phyloP scores from a whole-genome alignment of 2,329 filamentous ascomycete species.

The Alternaria longipes region DNA sequence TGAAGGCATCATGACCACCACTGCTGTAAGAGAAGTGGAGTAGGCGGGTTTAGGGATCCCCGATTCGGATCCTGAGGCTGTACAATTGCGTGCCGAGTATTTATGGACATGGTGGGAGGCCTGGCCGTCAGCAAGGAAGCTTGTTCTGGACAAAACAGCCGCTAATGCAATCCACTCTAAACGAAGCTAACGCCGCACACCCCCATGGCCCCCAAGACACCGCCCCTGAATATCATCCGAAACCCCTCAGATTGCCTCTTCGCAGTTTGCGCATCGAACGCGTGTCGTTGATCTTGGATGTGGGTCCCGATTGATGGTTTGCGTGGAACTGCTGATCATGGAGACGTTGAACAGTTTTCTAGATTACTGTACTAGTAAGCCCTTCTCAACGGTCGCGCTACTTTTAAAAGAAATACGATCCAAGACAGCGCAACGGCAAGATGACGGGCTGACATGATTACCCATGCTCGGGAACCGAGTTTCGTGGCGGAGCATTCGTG shows the following conservation, averaged over 20 bases:
- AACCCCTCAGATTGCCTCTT: background rate
- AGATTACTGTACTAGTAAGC: background rate
- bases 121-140: slow-evolving; percentile 3
- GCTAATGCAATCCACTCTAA: slow-evolving; percentile 13
- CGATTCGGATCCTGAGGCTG: background rate
- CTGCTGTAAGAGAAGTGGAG: slow-evolving; percentile 27
- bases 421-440: background rate
- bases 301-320: slow-evolving; percentile 9
- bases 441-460: slow-evolving; percentile 2
- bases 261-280: slow-evolving; percentile 9
- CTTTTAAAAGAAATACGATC: background rate
- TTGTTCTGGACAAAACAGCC: slow-evolving; percentile 9
- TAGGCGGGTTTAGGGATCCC: background rate
- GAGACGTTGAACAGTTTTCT: background rate
- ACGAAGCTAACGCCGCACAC: background rate
- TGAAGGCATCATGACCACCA: slow-evolving; percentile 23
- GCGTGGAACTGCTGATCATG: slow-evolving; percentile 5
- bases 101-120: slow-evolving; percentile 6
- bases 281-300: slow-evolving; percentile 14
- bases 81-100: background rate
- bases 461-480: slow-evolving; percentile 3
- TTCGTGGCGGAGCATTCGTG: slow-evolving; percentile 7
- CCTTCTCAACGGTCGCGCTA: slow-evolving; percentile 1
- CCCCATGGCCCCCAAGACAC: slow-evolving; percentile 1
- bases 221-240: slow-evolving; percentile 6